Conservation (phyloP, 805 yeast genomes). For the Dipodascopsis uninucleata region DNA sequence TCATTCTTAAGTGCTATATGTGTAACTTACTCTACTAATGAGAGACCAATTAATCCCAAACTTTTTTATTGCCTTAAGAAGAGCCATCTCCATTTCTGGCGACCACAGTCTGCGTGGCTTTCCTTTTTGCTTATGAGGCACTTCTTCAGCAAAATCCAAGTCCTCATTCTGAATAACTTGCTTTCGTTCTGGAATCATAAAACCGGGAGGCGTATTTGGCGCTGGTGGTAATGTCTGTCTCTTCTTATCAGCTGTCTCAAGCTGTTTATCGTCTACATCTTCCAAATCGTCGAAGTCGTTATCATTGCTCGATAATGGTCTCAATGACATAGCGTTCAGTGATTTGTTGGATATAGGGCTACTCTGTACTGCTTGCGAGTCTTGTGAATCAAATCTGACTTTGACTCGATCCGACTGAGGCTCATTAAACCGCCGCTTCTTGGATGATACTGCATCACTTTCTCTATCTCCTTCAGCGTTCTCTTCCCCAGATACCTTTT, state of each 20-base stretch:
- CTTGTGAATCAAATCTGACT: not conserved
- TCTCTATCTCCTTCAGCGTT: too few species aligned
- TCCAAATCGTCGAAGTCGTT: not conserved
- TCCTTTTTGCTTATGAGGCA: not conserved
- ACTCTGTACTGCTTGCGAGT: not conserved
- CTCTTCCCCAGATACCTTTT: too few species aligned
- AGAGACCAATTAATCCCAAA: slow-evolving; percentile 8
- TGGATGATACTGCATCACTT: too few species aligned
- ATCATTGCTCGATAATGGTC: not conserved
- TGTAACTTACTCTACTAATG: slow-evolving; percentile 11
- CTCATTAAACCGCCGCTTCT: slow-evolving; percentile 1
- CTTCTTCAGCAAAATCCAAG: not conserved
- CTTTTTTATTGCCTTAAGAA: slow-evolving; percentile 5
- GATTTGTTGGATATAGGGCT: not conserved
- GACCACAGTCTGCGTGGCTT: slow-evolving; percentile 17
- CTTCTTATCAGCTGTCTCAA: too few species aligned
- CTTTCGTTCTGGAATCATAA: too few species aligned
- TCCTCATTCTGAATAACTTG: not conserved
- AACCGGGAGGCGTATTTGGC: too few species aligned
- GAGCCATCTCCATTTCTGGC: slow-evolving; percentile 14
- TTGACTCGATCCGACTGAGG: slow-evolving; percentile 7
- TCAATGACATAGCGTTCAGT: not conserved
- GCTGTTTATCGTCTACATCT: slow-evolving; percentile 4
- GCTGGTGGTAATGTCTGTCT: too few species aligned
- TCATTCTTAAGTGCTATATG: too few species aligned